Evolutionary conservation across 768 basidiomycete species (phyloP).

Genomic region (Tulasnella sp.): DNA sequence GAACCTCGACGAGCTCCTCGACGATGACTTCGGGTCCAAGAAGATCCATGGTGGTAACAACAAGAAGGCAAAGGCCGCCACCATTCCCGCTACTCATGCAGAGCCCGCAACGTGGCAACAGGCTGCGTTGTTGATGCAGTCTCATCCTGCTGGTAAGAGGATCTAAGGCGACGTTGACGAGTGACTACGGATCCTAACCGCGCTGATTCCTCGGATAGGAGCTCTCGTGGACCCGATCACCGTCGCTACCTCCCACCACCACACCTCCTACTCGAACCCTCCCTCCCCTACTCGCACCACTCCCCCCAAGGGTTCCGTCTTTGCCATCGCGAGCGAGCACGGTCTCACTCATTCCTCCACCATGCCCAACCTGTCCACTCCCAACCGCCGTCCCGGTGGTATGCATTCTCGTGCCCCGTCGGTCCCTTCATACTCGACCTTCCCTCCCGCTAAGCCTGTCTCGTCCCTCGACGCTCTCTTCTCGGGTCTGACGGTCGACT

Average conservation of each 20-base stretch:
- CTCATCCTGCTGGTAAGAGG: no score
- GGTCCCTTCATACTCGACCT: slow-evolving; percentile 8
- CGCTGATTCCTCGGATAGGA: not conserved
- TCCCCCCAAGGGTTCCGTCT: not conserved
- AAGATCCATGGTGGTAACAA: not conserved
- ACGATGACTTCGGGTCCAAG: not conserved
- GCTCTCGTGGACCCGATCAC: slow-evolving; percentile 6
- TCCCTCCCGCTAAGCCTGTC: slow-evolving; percentile 13
- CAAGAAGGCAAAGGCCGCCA: not conserved
- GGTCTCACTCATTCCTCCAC: not conserved
- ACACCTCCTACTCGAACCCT: not conserved
- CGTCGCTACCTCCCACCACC: not conserved
- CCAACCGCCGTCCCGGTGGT: not conserved
- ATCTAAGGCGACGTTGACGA: not conserved
- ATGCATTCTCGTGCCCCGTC: slow-evolving; percentile 12
- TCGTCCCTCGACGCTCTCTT: slow-evolving; percentile 20
- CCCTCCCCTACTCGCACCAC: not conserved
- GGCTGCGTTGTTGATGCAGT: slow-evolving; percentile 19
- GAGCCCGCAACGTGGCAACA: slow-evolving; percentile 17
- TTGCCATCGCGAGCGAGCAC: not conserved
- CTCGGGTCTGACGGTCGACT: not conserved
- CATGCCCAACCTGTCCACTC: slow-evolving; percentile 14
- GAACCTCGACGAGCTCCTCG: not conserved
- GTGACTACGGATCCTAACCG: not conserved
- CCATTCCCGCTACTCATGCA: not conserved